Evolutionary conservation across 768 basidiomycete genomes (phyloP).

Genomic region (Lactarius hatsudake): DNA sequence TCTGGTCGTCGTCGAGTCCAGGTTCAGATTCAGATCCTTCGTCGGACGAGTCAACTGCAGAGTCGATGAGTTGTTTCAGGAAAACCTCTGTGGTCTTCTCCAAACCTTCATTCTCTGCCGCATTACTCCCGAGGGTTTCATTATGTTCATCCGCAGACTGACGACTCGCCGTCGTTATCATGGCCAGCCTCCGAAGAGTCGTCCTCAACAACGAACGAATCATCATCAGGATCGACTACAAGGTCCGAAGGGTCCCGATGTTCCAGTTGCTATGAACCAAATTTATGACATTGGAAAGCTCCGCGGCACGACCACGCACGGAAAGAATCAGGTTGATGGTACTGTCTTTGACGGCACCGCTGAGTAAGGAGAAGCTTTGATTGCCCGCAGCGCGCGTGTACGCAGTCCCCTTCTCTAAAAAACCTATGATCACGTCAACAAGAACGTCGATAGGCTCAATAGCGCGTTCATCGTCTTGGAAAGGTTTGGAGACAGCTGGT

Average conservation of each 20-base stretch:
- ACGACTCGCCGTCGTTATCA: constrained; percentile 34
- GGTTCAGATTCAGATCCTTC: constrained; percentile 63
- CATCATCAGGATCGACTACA: constrained; percentile 37
- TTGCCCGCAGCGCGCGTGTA: constrained; percentile 80
- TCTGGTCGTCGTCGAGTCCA: constrained; percentile 95
- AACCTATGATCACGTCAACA: constrained; percentile 87
- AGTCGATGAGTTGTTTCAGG: constrained; percentile 55
- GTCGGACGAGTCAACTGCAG: constrained; percentile 54
- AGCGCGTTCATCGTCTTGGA: constrained; percentile 37
- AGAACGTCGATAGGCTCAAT: constrained; percentile 77
- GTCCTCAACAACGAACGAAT: constrained; percentile 30
- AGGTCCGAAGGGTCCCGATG: constrained; percentile 59
- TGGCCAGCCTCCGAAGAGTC: constrained; percentile 35
- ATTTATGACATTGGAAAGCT: constrained; percentile 6
- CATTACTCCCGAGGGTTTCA: constrained; percentile 42
- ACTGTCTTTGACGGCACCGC: constrained; percentile 59
- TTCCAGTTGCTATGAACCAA: constrained; percentile 73
- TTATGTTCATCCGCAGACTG: constrained; percentile 39
- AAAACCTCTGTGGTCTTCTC: constrained; percentile 64
- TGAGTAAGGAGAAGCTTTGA: constrained; percentile 73
- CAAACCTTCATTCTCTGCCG: constrained; percentile 58
- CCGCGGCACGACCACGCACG: constrained; percentile 45
- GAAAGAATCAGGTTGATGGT: constrained; percentile 79
- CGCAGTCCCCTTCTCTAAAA: constrained; percentile 77
- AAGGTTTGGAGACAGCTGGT: constrained; percentile 34